A percentile compares a stretch with the other conserved stretches of the same genome.
Conservation (phyloP, 345 rosid species). For the Orychophragmus violaceus region DNA sequence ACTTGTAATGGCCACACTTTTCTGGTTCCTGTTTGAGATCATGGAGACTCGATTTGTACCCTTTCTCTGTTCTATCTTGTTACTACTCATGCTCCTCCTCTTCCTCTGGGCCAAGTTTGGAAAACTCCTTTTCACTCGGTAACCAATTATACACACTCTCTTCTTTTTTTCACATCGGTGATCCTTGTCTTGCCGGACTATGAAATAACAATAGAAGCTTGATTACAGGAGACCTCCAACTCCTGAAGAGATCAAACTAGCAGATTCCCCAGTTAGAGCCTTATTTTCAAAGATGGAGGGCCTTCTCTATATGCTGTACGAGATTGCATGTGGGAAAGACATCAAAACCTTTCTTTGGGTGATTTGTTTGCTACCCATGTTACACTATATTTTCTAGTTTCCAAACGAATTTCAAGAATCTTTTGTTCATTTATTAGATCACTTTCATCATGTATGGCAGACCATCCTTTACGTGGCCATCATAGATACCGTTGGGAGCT, state of each 20-base stretch:
- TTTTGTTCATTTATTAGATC: neutral
- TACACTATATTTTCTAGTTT: constrained; percentile 1
- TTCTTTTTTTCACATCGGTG: neutral
- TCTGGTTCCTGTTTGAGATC: constrained; percentile 15
- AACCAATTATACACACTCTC: neutral
- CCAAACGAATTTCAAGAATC: neutral
- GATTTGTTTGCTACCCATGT: neutral
- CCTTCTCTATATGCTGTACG: neutral
- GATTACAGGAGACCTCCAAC: constrained; percentile 17
- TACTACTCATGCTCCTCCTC: constrained; percentile 13
- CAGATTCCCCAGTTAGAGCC: constrained; percentile 9
- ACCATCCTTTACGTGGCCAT: constrained; percentile 13
- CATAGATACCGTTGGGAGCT: constrained; percentile 17
- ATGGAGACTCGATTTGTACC: constrained; percentile 7
- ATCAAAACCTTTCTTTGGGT: constrained; percentile 18
- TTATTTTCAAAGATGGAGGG: neutral
- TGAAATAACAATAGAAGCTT: neutral
- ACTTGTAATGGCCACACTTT: constrained; percentile 12
- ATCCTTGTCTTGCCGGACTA: neutral
- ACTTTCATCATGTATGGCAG: neutral
- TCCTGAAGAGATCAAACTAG: constrained; percentile 15
- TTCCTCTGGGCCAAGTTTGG: constrained; percentile 23
- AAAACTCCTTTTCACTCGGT: constrained; percentile 8
- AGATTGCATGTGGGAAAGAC: constrained; percentile 18
- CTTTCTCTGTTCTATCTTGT: neutral